Conservation (phyloP, 2,329 filamentous ascomycete species). For the Epichloe uncinata region DNA sequence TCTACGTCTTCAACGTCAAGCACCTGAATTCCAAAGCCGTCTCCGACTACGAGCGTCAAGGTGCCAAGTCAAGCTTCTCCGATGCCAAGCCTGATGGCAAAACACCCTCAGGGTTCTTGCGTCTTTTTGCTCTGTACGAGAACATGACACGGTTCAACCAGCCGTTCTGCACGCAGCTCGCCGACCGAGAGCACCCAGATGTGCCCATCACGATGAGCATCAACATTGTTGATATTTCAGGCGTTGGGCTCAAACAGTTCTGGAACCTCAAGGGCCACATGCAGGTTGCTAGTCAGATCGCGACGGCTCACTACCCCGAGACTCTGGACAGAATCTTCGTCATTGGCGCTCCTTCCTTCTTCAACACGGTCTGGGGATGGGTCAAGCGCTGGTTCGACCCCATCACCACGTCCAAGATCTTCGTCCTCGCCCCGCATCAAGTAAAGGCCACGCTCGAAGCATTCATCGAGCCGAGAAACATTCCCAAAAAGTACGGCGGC, state of each 20-base stretch:
- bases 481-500: constrained; percentile 87
- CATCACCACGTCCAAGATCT: constrained; percentile 90
- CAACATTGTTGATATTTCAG: constrained; percentile 87
- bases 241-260: constrained; percentile 82
- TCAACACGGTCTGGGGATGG: constrained; percentile 89
- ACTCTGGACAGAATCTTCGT: constrained; percentile 59
- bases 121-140: constrained; percentile 87
- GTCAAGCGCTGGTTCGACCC: constrained; percentile 93
- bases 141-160: constrained; percentile 79
- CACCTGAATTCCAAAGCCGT: constrained; percentile 75
- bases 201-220: constrained; percentile 88
- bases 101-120: constrained; percentile 62
- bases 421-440: constrained; percentile 64
- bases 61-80: constrained; percentile 41
- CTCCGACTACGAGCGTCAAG: constrained; percentile 58
- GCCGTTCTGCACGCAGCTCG: constrained; percentile 67
- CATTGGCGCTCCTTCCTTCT: constrained; percentile 81
- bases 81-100: constrained; percentile 53
- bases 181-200: constrained; percentile 55
- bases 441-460: constrained; percentile 62
- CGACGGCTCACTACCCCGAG: constrained; percentile 90
- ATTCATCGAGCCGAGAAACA: constrained; percentile 72
- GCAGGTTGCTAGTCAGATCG: constrained; percentile 79
- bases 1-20: constrained; percentile 82
- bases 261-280: constrained; percentile 92